phyloP scores from a whole-genome alignment of 148 eudicot genomes.

The Rhododendron henanense region DNA sequence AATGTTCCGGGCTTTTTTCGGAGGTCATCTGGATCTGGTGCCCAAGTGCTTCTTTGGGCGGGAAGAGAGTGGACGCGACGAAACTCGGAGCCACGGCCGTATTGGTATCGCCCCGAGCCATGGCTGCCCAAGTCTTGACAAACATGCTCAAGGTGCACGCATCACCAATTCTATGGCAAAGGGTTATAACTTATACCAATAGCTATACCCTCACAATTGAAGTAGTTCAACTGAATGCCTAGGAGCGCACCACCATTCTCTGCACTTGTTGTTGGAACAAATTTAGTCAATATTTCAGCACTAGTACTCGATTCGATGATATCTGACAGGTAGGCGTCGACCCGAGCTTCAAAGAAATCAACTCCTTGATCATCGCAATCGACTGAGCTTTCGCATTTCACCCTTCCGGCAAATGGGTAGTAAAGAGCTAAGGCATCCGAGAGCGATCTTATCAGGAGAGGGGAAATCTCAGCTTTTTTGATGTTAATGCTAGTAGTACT shows the following conservation, averaged over 20 bases:
- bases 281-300: constrained; percentile 8
- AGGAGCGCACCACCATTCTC: constrained; percentile 16
- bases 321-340: constrained; percentile 16
- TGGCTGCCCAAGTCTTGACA: too few species aligned
- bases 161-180: too few species aligned
- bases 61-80: too few species aligned
- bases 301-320: constrained; percentile 16
- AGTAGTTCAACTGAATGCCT: constrained; percentile 31
- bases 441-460: constrained; percentile 13
- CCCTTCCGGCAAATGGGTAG: constrained; percentile 48
- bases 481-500: not conserved
- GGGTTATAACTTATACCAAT: constrained; percentile 14
- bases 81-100: too few species aligned
- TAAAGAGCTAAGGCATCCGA: constrained; percentile 28
- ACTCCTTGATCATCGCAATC: constrained; percentile 43
- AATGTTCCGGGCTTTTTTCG: too few species aligned
- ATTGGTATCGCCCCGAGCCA: too few species aligned
- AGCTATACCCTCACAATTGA: constrained; percentile 33
- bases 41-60: too few species aligned
- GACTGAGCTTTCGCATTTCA: constrained; percentile 21
- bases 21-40: too few species aligned
- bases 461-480: constrained; percentile 7
- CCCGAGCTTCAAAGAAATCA: constrained; percentile 22
- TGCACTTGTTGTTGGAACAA: constrained; percentile 26
- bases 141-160: too few species aligned